Evolutionary conservation across 768 basidiomycete genomes (phyloP), one percentile per base, ranked within the genome.

Genomic region (Lactarius pseudohatsudake): DNA sequence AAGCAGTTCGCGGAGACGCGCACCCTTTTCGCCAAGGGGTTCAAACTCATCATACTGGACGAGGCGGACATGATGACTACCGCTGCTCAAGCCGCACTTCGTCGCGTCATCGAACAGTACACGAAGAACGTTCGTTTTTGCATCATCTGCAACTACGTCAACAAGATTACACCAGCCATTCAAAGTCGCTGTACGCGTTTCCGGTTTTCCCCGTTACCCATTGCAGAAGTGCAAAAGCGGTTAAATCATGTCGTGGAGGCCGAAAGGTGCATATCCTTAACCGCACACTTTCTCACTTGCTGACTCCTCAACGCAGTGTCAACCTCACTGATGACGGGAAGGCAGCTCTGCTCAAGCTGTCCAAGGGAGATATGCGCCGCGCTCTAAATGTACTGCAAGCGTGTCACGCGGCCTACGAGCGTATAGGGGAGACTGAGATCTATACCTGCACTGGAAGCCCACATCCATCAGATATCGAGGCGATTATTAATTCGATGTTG

Each of bases 41-140:
- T 89, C 85, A 99, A 98, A 74, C 88, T 99, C 75, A 96, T 99
- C 77, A 88, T 99, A 68, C 86, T 99, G 40, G 97, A 99, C 72
- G 97, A 99, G 77, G 97, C 97, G n/a, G 97, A 99, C 81, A 97
- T 97, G 96, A 99, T 99, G 97, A 99, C 97, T 0, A 90, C 94
- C 69, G 90, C 92, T 64, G 97, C 97, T 1, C 97, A 99, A 75
- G 92, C 96, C 3, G 97, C 97, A 30, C 85, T 99, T 36, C 91
- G 97, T 34, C 90, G 97, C 72, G 91, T 98, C 41, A 98, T 99
- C 71, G 97, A 99, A 77, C 96, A 97, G 70, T 98, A 97, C 77
- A 99, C 97, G 22, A 94, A 90, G 78, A 98, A 98, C 73, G 97
- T 98, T 71, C 89, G 97, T 45, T 99, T 99, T 77, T 99, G 97